Conservation (phyloP, 441 rosid genomes). For the Corymbia calophylla region DNA sequence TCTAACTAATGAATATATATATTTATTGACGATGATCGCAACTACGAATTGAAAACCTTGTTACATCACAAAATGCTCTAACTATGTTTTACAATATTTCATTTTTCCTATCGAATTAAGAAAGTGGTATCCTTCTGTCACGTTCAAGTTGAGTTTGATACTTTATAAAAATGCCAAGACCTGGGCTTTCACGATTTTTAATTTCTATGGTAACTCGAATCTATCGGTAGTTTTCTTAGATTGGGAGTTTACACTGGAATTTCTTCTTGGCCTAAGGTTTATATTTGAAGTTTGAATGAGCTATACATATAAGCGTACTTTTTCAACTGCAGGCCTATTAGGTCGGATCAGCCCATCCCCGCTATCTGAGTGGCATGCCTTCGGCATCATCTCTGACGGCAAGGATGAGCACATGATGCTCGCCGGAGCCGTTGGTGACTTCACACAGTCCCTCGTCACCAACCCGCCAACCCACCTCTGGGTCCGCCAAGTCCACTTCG, state of each 20-base stretch:
- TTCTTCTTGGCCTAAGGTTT: background rate
- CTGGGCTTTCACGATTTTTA: background rate
- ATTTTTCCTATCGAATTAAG: background rate
- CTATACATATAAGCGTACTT: background rate
- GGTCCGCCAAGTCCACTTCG: constrained; percentile 69
- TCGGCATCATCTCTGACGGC: constrained; percentile 66
- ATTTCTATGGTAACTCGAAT: background rate
- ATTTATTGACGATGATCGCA: background rate
- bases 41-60: background rate
- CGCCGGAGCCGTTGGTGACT: constrained; percentile 82
- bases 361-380: constrained; percentile 84
- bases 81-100: background rate
- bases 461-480: constrained; percentile 64
- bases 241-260: background rate
- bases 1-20: background rate
- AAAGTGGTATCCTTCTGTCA: background rate
- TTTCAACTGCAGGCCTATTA: constrained; percentile 9
- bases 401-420: constrained; percentile 73
- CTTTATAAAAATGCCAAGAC: background rate
- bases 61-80: background rate
- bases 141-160: background rate
- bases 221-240: background rate
- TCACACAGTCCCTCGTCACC: constrained; percentile 48
- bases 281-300: background rate
- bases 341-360: constrained; percentile 85